Conservation (phyloP, 2,329 filamentous ascomycete genomes). For the Fusarium sp. region DNA sequence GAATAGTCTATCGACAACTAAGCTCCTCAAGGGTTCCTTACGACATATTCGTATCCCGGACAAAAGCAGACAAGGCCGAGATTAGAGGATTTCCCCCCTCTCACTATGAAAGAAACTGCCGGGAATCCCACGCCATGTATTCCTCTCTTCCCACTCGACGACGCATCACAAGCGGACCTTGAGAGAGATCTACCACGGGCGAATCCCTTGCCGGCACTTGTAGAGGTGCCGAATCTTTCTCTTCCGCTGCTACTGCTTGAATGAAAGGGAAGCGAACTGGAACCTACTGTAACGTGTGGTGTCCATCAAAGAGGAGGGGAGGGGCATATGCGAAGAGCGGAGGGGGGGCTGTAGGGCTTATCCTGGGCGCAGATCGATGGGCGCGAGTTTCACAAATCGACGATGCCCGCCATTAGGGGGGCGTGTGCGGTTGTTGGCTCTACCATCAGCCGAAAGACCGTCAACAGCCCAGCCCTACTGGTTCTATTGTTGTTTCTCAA, state of each 20-base stretch:
- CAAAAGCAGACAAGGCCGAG: not conserved
- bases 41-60: not conserved
- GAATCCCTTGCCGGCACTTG: slow-evolving; percentile 23
- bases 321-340: not conserved
- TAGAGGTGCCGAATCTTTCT: slow-evolving; percentile 17
- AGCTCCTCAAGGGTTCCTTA: not conserved
- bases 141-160: not conserved
- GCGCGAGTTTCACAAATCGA: slow-evolving; percentile 31
- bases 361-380: slow-evolving; percentile 32
- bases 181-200: slow-evolving; percentile 2
- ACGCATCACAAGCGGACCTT: not conserved
- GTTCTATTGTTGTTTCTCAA: not conserved
- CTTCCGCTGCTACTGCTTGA: not conserved
- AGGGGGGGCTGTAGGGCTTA: slow-evolving; percentile 26
- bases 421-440: slow-evolving; percentile 17
- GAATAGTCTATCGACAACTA: not conserved
- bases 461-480: not conserved
- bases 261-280: slow-evolving; percentile 9
- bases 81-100: slow-evolving; percentile 11
- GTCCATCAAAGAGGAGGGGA: not conserved
- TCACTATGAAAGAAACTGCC: not conserved
- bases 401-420: not conserved
- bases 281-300: slow-evolving; percentile 4
- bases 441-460: slow-evolving; percentile 1
- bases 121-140: not conserved